Evolutionary conservation across 1,284 basidiomycete species (phyloP).

Genomic region (Ganoderma resinaceum): DNA sequence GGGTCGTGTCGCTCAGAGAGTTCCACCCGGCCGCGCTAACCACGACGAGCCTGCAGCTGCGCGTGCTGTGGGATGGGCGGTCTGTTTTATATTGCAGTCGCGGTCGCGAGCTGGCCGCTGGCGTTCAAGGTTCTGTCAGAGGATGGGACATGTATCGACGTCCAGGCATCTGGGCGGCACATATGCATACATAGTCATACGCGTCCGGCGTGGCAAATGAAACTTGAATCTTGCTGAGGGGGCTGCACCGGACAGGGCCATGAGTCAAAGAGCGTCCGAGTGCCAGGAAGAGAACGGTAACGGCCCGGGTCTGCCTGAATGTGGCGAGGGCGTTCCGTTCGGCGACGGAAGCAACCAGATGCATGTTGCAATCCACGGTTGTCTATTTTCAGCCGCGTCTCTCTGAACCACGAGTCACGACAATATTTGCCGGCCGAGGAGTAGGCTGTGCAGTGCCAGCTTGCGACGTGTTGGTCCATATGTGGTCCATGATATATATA

Average conservation of each 20-base stretch:
- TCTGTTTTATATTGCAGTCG: neutral
- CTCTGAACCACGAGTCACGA: neutral
- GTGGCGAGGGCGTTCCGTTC: neutral
- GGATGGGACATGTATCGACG: neutral
- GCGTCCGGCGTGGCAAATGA: neutral
- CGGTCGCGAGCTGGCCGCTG: neutral
- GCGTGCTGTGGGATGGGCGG: neutral
- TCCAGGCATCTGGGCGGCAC: neutral
- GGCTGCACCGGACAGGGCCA: neutral
- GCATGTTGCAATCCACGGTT: neutral
- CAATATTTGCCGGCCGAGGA: neutral
- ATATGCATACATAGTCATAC: no score
- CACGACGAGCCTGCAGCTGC: neutral
- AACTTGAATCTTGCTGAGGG: neutral
- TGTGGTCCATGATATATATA: neutral
- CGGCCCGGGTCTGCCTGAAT: neutral
- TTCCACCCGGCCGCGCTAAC: neutral
- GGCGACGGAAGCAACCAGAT: neutral
- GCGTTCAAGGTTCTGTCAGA: neutral
- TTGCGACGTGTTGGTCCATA: slow-evolving; percentile 6
- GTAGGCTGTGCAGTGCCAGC: neutral
- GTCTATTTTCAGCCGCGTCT: neutral
- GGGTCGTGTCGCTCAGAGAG: neutral
- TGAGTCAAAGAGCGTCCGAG: neutral
- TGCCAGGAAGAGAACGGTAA: neutral